Base-by-base conservation (phyloP, 2,329 filamentous ascomycete species). In the Daldinia eschscholtzii region DNA sequence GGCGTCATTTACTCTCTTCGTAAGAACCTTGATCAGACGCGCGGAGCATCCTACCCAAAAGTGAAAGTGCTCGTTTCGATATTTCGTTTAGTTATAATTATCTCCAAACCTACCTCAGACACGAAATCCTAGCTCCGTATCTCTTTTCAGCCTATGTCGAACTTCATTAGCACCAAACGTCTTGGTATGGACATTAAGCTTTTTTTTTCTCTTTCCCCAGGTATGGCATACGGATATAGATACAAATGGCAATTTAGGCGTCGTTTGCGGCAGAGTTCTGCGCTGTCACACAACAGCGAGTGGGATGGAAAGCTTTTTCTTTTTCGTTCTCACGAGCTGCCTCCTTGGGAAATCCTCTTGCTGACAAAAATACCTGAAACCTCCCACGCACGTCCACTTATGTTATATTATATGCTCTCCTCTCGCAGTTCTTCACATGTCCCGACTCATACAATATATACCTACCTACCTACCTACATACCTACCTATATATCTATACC, bases 351-450 rank as follows among this genome's bases (percentile, higher is more conserved):
- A 69, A 57, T 33, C 44, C 33, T 57, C 46, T 53, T 42, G 50
- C 35, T 53, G 53, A 67, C 59, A 42, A 66, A 67, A 67, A 58
- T 64, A 70, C 60, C 60, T 70, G 60, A 70, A 70, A 70, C 63
- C 35, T 55, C 50, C 28, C 41, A 60, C 6, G 46, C 28, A 56
- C 39, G 37, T 59, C 62, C 63, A 37, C 48, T 52, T 66, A 65
- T 64, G 61, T 67, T 53, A 15, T 39, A 58, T 35, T 61, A 6
- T 57, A 28, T 28, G 26, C 58, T 33, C 37, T 23, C 20, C 20
- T 23, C 33, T 44, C 23, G 33, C 56, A 57, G 18, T n/a, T 13
- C 23, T 30, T 50, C 46, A 50, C 26, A 57, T 57, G 30, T 53
- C 35, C 33, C 35, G 23, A 28, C 33, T 41, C 53, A 53, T 26